Evolutionary conservation across 2,329 filamentous ascomycete species (phyloP), one percentile per base, ranked within the genome.

Genomic region (Talaromyces sp.): DNA sequence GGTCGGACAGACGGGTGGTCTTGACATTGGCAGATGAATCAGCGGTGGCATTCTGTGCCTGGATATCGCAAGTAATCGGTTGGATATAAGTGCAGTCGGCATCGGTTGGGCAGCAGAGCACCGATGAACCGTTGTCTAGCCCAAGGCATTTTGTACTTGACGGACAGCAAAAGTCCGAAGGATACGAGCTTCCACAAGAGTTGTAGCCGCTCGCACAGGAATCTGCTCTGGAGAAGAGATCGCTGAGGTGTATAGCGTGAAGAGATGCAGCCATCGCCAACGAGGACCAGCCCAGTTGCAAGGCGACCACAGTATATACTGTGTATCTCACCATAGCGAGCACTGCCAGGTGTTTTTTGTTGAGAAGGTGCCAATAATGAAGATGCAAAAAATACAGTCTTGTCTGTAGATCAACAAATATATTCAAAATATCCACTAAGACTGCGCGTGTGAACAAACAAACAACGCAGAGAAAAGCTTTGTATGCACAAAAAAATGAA

Each of bases 41-140:
- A 4, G 68, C 55, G 0, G 71, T 74, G 4, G 75, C 70, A 65
- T 81, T 75, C 60, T 80, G 78, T 14, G 69, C 67, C 31, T 70
- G 65, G 4, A 80, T 62, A 60, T 81, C 69, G 69, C 79, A 81
- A 27, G 70, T 69, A 54, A 80, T 78, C 0, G 75, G 70, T 32
- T 71, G 62, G 53, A 81, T 80, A 56, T 70, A 73, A 14, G 69
- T 64, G 64, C 79, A 81, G 55, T 70, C 68, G 27, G 67, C 60
- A 4, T 75, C 77, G 11, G 70, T 67, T n/a, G 78, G 78, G 65
- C 79, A 81, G 67, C 79, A 81, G 26, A 81, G 71, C 29, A 72
- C 77, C 3, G 77, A 76, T 35, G 69, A 77, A 11, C 69, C 71
- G 57, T 70, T 65, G 61, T 80, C 78, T 38, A 80, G 60, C 50